Conservation (phyloP, 2,329 filamentous ascomycete genomes). For the Claviceps arundinis region DNA sequence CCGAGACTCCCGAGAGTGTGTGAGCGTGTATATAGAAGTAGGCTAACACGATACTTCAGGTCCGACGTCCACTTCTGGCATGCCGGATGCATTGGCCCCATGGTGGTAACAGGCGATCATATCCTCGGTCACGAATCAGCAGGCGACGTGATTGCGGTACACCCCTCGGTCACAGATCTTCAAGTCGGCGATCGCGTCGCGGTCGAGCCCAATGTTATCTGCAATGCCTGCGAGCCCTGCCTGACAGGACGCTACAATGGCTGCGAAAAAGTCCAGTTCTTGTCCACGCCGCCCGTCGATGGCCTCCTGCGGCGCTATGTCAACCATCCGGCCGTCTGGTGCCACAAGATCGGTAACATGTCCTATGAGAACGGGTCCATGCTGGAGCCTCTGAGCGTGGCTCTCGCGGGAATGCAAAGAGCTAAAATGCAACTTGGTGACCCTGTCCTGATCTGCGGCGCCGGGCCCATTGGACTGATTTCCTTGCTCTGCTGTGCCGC, state of each 20-base stretch:
- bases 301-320: slow-evolving; percentile 85
- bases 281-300: slow-evolving; percentile 79
- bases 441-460: slow-evolving; percentile 77
- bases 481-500: slow-evolving; percentile 74
- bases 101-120: slow-evolving; percentile 81
- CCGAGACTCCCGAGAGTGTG: too few relatives aligned
- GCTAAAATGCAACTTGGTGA: slow-evolving; percentile 73
- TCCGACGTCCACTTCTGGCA: slow-evolving; percentile 98
- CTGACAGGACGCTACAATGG: slow-evolving; percentile 91
- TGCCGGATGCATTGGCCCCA: slow-evolving; percentile 85
- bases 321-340: slow-evolving; percentile 89
- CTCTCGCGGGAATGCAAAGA: slow-evolving; percentile 75
- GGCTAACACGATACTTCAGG: slow-evolving; percentile 27
- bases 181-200: slow-evolving; percentile 83
- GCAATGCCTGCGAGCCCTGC: slow-evolving; percentile 80
- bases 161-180: slow-evolving; percentile 65
- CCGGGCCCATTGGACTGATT: slow-evolving; percentile 86
- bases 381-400: slow-evolving; percentile 81
- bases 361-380: slow-evolving; percentile 82
- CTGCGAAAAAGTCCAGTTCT: slow-evolving; percentile 73
- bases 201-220: slow-evolving; percentile 88
- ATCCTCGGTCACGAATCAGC: slow-evolving; percentile 92
- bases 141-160: slow-evolving; percentile 68
- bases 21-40: too few relatives aligned
- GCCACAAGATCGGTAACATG: slow-evolving; percentile 91